Percentiles rank a stretch among this genome's conserved stretches.
phyloP scores from a whole-genome alignment of 176 grass and related monocot genomes.

The Microstegium vimineum region DNA sequence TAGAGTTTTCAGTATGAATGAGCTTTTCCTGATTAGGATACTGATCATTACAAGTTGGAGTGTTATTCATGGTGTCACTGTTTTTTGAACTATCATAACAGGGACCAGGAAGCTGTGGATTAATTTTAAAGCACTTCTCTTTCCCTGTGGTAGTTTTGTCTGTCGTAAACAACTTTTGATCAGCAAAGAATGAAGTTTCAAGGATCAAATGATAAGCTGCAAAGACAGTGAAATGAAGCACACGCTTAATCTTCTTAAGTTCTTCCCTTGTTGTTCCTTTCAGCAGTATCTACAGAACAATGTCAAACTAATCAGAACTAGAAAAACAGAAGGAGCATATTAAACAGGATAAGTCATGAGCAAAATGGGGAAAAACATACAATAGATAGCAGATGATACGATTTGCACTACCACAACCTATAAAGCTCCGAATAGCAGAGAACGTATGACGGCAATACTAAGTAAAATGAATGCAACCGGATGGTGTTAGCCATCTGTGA shows the following conservation, averaged over 20 bases:
- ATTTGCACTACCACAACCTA: neutral
- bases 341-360: neutral
- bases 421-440: neutral
- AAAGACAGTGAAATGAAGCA: conserved; percentile 87
- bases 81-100: no score
- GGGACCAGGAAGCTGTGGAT: no score
- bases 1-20: conserved; percentile 2
- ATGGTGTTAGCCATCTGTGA: neutral
- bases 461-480: neutral
- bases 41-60: conserved; percentile 26
- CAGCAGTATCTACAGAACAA: conserved; percentile 78
- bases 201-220: conserved; percentile 94
- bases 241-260: conserved; percentile 86
- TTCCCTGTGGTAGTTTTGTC: conserved; percentile 44
- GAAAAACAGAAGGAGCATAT: neutral
- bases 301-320: neutral
- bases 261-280: conserved; percentile 77
- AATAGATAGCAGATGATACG: neutral
- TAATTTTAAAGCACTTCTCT: no score
- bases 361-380: neutral
- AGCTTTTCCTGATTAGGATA: conserved; percentile 35
- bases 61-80: conserved; percentile 11
- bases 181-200: conserved; percentile 86
- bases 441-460: neutral
- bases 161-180: conserved; percentile 67